A percentile compares a stretch with the other conserved stretches of the same genome.
Conservation (phyloP, 768 basidiomycete species). For the Collybia nuda region DNA sequence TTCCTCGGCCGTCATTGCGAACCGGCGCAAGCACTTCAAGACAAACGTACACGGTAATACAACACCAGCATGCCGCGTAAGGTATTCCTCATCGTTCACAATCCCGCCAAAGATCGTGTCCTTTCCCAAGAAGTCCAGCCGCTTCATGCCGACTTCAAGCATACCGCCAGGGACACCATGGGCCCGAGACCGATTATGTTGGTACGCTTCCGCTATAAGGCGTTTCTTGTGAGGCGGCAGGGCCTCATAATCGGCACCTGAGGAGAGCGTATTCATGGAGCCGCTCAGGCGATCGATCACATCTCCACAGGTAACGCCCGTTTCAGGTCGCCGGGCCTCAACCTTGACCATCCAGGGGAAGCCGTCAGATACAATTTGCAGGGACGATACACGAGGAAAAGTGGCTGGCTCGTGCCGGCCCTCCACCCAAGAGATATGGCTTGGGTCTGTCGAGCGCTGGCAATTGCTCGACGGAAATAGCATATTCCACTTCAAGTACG, state of each 20-base stretch:
- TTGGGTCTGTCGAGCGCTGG: slow-evolving; percentile 58
- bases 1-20: slow-evolving; percentile 51
- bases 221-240: slow-evolving; percentile 35
- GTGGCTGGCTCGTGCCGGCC: slow-evolving; percentile 69
- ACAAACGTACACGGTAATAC: slow-evolving; percentile 60
- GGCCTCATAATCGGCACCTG: slow-evolving; percentile 50
- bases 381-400: slow-evolving; percentile 52
- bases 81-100: slow-evolving; percentile 38
- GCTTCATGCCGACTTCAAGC: slow-evolving; percentile 60
- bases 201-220: slow-evolving; percentile 51
- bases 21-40: slow-evolving; percentile 48
- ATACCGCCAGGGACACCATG: slow-evolving; percentile 68
- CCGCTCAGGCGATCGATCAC: slow-evolving; percentile 54
- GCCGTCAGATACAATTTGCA: slow-evolving; percentile 51
- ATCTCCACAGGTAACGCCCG: slow-evolving; percentile 69
- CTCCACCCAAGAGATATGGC: slow-evolving; percentile 61
- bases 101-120: slow-evolving; percentile 68
- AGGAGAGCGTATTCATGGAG: slow-evolving; percentile 50
- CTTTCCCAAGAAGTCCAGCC: slow-evolving; percentile 65
- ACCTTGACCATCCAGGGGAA: slow-evolving; percentile 60
- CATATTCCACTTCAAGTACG: slow-evolving; percentile 75
- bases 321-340: slow-evolving; percentile 36
- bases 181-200: slow-evolving; percentile 64
- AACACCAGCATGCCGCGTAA: slow-evolving; percentile 45
- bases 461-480: slow-evolving; percentile 60